phyloP scores from a whole-genome alignment of 2,329 filamentous ascomycete genomes.

The Dichotomopilus funicola region DNA sequence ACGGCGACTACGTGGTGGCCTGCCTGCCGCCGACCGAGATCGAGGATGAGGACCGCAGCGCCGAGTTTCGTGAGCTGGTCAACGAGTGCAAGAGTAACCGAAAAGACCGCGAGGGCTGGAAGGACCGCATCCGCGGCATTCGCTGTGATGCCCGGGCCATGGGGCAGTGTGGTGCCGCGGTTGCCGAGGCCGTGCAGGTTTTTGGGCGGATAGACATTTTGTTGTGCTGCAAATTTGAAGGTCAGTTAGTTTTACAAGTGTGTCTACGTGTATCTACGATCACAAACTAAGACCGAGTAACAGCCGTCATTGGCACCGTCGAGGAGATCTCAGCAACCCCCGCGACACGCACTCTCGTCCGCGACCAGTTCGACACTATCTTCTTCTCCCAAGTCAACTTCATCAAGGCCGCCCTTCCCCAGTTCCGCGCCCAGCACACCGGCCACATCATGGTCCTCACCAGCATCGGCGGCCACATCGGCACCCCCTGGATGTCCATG shows the following conservation, averaged over 20 bases:
- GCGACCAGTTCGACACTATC: slow-evolving; percentile 88
- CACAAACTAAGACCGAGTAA: too few species aligned
- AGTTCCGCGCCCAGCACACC: slow-evolving; percentile 70
- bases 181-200: slow-evolving; percentile 76
- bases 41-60: slow-evolving; percentile 66
- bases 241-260: slow-evolving; percentile 36
- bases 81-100: slow-evolving; percentile 57
- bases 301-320: slow-evolving; percentile 83
- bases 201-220: slow-evolving; percentile 88
- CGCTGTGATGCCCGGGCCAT: slow-evolving; percentile 56
- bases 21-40: slow-evolving; percentile 75
- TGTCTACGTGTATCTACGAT: not conserved
- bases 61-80: slow-evolving; percentile 74
- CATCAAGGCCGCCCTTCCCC: slow-evolving; percentile 79
- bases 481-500: slow-evolving; percentile 83
- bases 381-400: slow-evolving; percentile 97
- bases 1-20: slow-evolving; percentile 85
- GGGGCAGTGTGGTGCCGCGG: slow-evolving; percentile 72
- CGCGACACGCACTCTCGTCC: slow-evolving; percentile 69
- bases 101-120: slow-evolving; percentile 70
- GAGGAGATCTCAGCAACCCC: slow-evolving; percentile 76
- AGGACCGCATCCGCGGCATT: slow-evolving; percentile 64
- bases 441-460: slow-evolving; percentile 89
- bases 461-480: slow-evolving; percentile 85
- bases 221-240: slow-evolving; percentile 82